Percentiles rank a stretch among this genome's conserved stretches.
phyloP scores from a whole-genome alignment of 768 basidiomycete genomes.

The Termitomyces heimii region DNA sequence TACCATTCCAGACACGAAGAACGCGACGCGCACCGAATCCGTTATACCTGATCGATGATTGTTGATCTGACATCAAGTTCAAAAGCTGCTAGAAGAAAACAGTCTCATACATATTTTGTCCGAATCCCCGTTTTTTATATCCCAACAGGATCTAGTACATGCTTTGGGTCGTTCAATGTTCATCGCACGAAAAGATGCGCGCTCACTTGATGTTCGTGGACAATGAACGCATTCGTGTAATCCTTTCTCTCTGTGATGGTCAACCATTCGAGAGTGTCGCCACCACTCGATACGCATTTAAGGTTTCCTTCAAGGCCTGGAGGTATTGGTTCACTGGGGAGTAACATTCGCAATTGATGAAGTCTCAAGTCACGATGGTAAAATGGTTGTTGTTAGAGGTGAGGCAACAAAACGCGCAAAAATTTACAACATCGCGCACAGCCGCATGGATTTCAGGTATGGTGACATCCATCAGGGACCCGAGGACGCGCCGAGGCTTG shows the following conservation, averaged over 20 bases:
- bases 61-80: not conserved
- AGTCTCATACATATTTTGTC: slow-evolving; percentile 49
- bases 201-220: slow-evolving; percentile 43
- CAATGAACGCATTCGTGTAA: slow-evolving; percentile 71
- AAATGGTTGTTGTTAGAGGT: not conserved
- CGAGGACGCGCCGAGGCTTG: not conserved
- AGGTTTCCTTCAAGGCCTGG: slow-evolving; percentile 38
- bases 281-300: slow-evolving; percentile 24
- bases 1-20: not conserved
- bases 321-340: slow-evolving; percentile 17
- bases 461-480: not conserved
- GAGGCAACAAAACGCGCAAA: not conserved
- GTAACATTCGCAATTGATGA: not conserved
- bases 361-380: not conserved
- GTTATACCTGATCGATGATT: slow-evolving; percentile 52
- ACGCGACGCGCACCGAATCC: slow-evolving; percentile 56
- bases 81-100: not conserved
- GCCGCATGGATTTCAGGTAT: not conserved
- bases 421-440: not conserved
- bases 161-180: not conserved
- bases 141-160: slow-evolving; percentile 57
- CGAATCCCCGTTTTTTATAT: slow-evolving; percentile 77
- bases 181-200: not conserved
- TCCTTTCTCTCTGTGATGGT: slow-evolving; percentile 32
- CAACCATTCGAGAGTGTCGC: slow-evolving; percentile 44